Percentiles rank a stretch among this genome's conserved stretches.
Evolutionary conservation across 495 filamentous ascomycete species (phyloP).

Genomic region (Annulohypoxylon moriforme): DNA sequence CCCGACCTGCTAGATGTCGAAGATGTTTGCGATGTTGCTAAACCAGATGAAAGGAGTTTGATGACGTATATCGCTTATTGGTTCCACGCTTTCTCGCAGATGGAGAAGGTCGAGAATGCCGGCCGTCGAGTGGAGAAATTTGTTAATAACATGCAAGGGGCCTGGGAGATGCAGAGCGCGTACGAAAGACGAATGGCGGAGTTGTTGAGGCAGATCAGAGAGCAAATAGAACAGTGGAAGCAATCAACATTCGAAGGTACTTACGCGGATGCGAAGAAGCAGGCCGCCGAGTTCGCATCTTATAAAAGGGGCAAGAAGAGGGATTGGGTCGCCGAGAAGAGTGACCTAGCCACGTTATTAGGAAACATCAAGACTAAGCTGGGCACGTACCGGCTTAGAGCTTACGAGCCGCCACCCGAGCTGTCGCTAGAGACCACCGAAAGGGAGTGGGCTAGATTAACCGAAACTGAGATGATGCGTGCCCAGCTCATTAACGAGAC

Average conservation of each 20-base stretch:
- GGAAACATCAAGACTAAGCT: slow-evolving; percentile 99
- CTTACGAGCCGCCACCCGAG: slow-evolving; percentile 88
- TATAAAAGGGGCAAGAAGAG: slow-evolving; percentile 92
- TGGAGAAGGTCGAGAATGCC: slow-evolving; percentile 97
- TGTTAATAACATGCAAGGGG: slow-evolving; percentile 98
- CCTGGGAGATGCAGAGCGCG: slow-evolving; percentile 98
- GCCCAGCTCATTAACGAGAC: slow-evolving; percentile 97
- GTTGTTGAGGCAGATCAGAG: slow-evolving; percentile 76
- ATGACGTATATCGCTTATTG: slow-evolving; percentile 99
- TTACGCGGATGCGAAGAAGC: slow-evolving; percentile 91
- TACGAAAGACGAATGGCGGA: slow-evolving; percentile 89
- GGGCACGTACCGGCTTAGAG: slow-evolving; percentile 88
- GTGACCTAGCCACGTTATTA: slow-evolving; percentile 87
- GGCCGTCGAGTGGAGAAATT: slow-evolving; percentile 98
- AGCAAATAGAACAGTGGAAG: slow-evolving; percentile 79
- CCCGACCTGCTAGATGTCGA: slow-evolving; percentile 96
- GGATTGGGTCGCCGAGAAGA: slow-evolving; percentile 97
- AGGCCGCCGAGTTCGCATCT: slow-evolving; percentile 79
- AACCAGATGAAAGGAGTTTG: slow-evolving; percentile 93
- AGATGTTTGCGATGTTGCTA: slow-evolving; percentile 96
- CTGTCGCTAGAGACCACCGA: slow-evolving; percentile 84
- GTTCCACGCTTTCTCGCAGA: slow-evolving; percentile 99
- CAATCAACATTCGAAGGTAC: slow-evolving; percentile 86
- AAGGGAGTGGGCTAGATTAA: slow-evolving; percentile 79
- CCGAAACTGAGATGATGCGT: slow-evolving; percentile 83